Percentiles rank a stretch among this genome's conserved stretches.
These are phyloP conservation scores for Candida ponderosae DNA, from an alignment of 805 yeast genomes.

Conservation along the genomic window DNA sequence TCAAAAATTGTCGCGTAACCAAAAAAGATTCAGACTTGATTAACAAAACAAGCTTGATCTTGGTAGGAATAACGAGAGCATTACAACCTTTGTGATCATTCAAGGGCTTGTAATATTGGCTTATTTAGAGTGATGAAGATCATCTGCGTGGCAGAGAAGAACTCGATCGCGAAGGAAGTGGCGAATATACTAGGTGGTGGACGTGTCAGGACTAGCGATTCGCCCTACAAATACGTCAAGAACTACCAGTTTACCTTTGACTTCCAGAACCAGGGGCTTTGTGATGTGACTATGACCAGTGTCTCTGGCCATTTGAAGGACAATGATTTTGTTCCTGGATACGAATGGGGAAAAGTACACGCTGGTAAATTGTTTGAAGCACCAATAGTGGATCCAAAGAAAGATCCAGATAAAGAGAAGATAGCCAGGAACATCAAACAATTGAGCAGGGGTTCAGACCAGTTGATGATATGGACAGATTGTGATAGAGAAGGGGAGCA, in stretches of 20 bases:
- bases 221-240: slow-evolving; percentile 55
- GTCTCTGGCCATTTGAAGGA: slow-evolving; percentile 81
- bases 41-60: neutral
- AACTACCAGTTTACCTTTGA: slow-evolving; percentile 72
- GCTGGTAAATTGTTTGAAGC: slow-evolving; percentile 68
- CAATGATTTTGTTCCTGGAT: slow-evolving; percentile 55
- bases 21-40: too few species aligned
- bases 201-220: slow-evolving; percentile 33
- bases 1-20: too few species aligned
- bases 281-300: slow-evolving; percentile 85
- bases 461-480: slow-evolving; percentile 94
- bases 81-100: neutral
- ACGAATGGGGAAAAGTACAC: slow-evolving; percentile 56
- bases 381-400: slow-evolving; percentile 38
- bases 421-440: slow-evolving; percentile 59
- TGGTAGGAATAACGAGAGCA: neutral
- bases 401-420: slow-evolving; percentile 32
- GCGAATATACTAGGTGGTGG: slow-evolving; percentile 75
- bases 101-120: neutral
- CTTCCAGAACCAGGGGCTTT: slow-evolving; percentile 53
- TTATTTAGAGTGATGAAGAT: slow-evolving; percentile 63
- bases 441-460: slow-evolving; percentile 54
- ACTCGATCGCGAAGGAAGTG: slow-evolving; percentile 86
- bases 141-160: slow-evolving; percentile 95
- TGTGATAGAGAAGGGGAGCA: slow-evolving; percentile 96